Evolutionary conservation across 2,329 filamentous ascomycete species (phyloP).

Genomic region (Fusarium transvaalense): DNA sequence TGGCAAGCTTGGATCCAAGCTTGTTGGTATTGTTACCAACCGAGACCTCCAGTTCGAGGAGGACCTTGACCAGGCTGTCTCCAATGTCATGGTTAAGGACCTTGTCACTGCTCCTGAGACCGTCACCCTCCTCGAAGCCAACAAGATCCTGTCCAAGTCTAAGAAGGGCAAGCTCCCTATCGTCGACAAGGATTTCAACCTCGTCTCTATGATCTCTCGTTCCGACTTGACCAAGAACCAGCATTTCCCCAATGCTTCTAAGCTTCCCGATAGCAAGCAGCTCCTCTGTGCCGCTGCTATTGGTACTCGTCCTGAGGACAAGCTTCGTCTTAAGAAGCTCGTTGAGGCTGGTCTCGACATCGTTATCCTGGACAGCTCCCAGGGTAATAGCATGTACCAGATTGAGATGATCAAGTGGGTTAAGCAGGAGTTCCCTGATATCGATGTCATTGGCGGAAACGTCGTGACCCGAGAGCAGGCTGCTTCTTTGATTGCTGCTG

Average conservation of each 20-base stretch:
- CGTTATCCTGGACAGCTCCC: conserved; percentile 93
- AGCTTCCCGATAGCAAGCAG: conserved; percentile 97
- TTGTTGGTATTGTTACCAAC: conserved; percentile 97
- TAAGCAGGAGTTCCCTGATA: conserved; percentile 84
- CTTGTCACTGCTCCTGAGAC: conserved; percentile 88
- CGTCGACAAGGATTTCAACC: conserved; percentile 84
- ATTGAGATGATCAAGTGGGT: conserved; percentile 98
- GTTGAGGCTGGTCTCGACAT: conserved; percentile 96
- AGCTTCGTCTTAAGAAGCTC: conserved; percentile 84
- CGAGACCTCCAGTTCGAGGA: conserved; percentile 98
- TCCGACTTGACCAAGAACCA: conserved; percentile 99
- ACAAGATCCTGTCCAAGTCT: conserved; percentile 90
- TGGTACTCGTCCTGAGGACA: conserved; percentile 94
- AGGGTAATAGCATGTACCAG: conserved; percentile 99
- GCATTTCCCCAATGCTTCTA: conserved; percentile 95
- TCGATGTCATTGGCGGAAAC: conserved; percentile 98
- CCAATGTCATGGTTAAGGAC: conserved; percentile 94
- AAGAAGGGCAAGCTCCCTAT: conserved; percentile 99
- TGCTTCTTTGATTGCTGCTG: conserved; percentile 89
- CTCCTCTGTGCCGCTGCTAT: conserved; percentile 95
- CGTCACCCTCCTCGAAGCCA: conserved; percentile 88
- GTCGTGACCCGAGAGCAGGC: conserved; percentile 98
- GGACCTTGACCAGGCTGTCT: conserved; percentile 77
- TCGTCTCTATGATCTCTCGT: conserved; percentile 91
- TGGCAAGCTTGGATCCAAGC: conserved; percentile 93